These are phyloP conservation scores for Ulota crispa DNA, from an alignment of 225 moss, liverwort and hornwort species.

Conservation along the genomic window DNA sequence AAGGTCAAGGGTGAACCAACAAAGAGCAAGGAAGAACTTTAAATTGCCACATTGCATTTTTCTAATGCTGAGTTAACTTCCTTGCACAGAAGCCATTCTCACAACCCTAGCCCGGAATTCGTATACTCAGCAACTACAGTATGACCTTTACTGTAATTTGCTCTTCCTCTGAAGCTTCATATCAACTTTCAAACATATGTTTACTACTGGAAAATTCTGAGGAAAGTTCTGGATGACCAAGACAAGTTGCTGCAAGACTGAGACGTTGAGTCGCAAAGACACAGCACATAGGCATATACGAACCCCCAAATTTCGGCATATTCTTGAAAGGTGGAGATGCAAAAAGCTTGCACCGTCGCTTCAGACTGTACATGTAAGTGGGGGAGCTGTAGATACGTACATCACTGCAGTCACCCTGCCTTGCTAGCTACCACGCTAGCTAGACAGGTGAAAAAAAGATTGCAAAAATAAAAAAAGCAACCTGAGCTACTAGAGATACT, in stretches of 20 bases:
- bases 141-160: background rate
- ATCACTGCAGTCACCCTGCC: conserved; percentile 28
- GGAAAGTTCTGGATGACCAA: background rate
- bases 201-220: background rate
- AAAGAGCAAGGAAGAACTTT: background rate
- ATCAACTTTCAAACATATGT: background rate
- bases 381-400: background rate
- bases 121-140: background rate
- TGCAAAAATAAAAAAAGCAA: conserved; percentile 36
- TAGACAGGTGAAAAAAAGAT: conserved; percentile 37
- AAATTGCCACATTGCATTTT: background rate
- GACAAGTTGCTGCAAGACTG: background rate
- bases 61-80: background rate
- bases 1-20: background rate
- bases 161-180: background rate
- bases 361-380: conserved; percentile 31
- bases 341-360: conserved; percentile 17
- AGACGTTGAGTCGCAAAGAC: background rate
- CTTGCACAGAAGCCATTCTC: background rate
- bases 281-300: background rate
- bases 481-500: conserved; percentile 12
- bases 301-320: conserved; percentile 20
- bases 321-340: conserved; percentile 25
- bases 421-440: background rate
- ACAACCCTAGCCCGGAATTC: background rate